A percentile compares a stretch with the other conserved stretches of the same genome.
These are phyloP conservation scores for Cyberlindnera galapagoensis DNA, from an alignment of 805 yeast species.

Conservation along the genomic window DNA sequence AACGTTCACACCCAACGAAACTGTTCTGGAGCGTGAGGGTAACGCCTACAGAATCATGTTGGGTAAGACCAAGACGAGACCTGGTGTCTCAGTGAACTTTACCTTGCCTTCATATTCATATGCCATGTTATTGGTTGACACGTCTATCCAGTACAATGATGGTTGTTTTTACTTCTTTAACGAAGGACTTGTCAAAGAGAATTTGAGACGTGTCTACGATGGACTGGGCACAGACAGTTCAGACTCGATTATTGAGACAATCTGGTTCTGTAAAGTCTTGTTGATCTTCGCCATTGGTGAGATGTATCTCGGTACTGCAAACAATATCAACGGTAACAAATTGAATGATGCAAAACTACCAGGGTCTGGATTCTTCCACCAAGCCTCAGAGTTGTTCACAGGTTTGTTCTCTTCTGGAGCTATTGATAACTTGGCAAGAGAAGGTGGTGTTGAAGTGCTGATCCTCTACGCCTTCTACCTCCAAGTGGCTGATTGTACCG, in stretches of 20 bases:
- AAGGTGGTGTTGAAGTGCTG: slow-evolving; percentile 75
- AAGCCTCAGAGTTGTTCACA: slow-evolving; percentile 73
- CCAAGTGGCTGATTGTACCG: slow-evolving; percentile 81
- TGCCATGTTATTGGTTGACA: slow-evolving; percentile 68
- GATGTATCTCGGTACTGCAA: slow-evolving; percentile 74
- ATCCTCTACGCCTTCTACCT: slow-evolving; percentile 69
- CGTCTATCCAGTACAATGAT: slow-evolving; percentile 72
- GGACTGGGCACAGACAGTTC: slow-evolving; percentile 28
- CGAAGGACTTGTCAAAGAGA: slow-evolving; percentile 70
- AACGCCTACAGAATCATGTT: slow-evolving; percentile 67
- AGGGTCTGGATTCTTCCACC: slow-evolving; percentile 72
- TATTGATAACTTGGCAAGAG: slow-evolving; percentile 67
- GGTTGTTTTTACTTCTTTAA: slow-evolving; percentile 82
- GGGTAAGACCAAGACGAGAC: slow-evolving; percentile 61
- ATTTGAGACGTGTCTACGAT: slow-evolving; percentile 56
- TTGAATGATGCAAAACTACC: slow-evolving; percentile 48
- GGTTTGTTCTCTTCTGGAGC: slow-evolving; percentile 77
- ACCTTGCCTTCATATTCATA: slow-evolving; percentile 71
- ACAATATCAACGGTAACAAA: slow-evolving; percentile 45
- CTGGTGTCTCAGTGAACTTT: slow-evolving; percentile 63
- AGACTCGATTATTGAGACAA: slow-evolving; percentile 62
- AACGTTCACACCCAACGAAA: slow-evolving; percentile 31
- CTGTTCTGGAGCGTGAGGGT: slow-evolving; percentile 67
- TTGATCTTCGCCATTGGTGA: slow-evolving; percentile 76
- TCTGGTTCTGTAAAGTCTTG: slow-evolving; percentile 74